Percentiles rank a stretch among this genome's conserved stretches.
Evolutionary conservation across 352 stramenopile species (phyloP).

Genomic region (Pythium brassicae): DNA sequence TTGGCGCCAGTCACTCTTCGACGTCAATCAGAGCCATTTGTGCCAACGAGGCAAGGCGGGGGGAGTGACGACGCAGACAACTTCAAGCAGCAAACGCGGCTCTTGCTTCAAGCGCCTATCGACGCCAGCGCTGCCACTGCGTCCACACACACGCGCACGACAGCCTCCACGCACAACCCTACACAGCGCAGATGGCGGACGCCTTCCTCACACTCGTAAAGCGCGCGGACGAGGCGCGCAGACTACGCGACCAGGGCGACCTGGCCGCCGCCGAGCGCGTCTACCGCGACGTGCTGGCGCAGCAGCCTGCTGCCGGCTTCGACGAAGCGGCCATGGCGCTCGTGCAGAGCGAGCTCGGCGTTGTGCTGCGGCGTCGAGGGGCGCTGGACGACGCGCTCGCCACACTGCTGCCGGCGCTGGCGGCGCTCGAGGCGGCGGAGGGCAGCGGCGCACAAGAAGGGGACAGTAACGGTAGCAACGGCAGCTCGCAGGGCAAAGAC

Average conservation of each 20-base stretch:
- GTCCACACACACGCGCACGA: too few species aligned
- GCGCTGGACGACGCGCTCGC: slow-evolving; percentile 43
- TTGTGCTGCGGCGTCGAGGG: slow-evolving; percentile 41
- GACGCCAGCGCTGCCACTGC: too few species aligned
- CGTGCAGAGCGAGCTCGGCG: slow-evolving; percentile 51
- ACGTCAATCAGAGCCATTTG: too few species aligned
- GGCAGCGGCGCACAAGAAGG: background rate
- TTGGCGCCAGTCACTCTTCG: too few species aligned
- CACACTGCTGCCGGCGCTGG: slow-evolving; percentile 38
- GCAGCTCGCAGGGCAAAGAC: too few species aligned
- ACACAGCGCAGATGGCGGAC: slow-evolving; percentile 12
- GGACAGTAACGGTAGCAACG: too few species aligned
- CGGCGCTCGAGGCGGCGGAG: slow-evolving; percentile 21
- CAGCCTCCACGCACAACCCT: too few species aligned
- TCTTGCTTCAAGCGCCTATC: too few species aligned
- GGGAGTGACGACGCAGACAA: too few species aligned
- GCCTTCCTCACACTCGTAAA: slow-evolving; percentile 47
- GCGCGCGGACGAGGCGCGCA: slow-evolving; percentile 38
- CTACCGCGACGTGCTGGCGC: slow-evolving; percentile 36
- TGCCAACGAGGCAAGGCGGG: too few species aligned
- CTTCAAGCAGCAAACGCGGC: too few species aligned
- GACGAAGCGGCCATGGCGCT: slow-evolving; percentile 53
- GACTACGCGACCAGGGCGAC: slow-evolving; percentile 33
- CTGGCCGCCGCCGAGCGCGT: slow-evolving; percentile 35
- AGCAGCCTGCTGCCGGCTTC: slow-evolving; percentile 49